Evolutionary conservation across 2,329 filamentous ascomycete genomes (phyloP), one percentile per base, ranked within the genome.

Genomic region (Alternaria atra): DNA sequence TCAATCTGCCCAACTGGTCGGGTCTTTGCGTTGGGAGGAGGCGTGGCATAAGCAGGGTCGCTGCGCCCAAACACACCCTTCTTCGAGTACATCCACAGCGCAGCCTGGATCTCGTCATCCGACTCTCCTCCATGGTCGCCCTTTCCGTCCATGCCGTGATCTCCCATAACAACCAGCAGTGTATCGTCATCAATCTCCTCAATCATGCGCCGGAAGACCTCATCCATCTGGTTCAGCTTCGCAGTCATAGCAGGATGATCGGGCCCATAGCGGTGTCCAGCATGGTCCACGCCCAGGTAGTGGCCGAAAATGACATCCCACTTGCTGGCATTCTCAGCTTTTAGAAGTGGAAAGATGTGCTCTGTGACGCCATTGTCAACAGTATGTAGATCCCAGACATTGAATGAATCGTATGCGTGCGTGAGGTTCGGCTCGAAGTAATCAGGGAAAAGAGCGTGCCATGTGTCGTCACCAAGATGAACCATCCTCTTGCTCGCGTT

Each of bases 121-220:
- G 94, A 97, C 82, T 99, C 95, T 55, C 95, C 95, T n/a, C 95
- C 95, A 74, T 99, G 95, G 68, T 99, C 95, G 17, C 95, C 95
- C 81, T 99, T 98, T 62, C 87, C 84, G 78, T 99, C 95, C 95
- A 99, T 99, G 10, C 95, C 95, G 75, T 99, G 95, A 76, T 99
- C 95, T n/a, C 95, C 95, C 93, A 99, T 97, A 13, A 99, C 91
- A 20, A 99, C 89, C 35, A 99, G 83, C 23, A 99, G 83, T 0
- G 95, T 99, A 56, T 92, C 83, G 54, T 97, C 91, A 70, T 97
- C 94, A 17, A 99, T 82, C 4, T 83, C 82, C 0, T 86, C 83
- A 3, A 91, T 89, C 55, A 98, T 84, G 27, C 90, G 85, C 43
- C 89, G 86, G 59, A 98, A 84, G 30, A 97, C 90, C 1, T 77